Evolutionary conservation across 164 flowering plant genomes (phyloP).

Genomic region (Vitis cinerea): DNA sequence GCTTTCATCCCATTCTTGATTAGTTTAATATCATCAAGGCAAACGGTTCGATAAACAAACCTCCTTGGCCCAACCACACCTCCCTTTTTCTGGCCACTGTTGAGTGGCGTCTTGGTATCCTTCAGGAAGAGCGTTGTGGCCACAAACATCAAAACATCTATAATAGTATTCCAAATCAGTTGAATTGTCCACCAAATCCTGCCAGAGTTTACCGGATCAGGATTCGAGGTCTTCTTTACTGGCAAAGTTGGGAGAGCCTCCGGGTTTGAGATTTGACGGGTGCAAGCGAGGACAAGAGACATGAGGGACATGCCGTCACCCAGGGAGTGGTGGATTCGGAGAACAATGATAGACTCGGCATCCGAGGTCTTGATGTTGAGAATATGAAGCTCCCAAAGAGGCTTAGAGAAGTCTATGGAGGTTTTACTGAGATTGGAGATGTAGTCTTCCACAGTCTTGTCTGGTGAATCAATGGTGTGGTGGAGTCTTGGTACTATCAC

Average conservation of each 20-base stretch:
- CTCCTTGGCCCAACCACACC: constrained; percentile 24
- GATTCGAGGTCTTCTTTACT: constrained; percentile 7
- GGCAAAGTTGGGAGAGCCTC: constrained; percentile 49
- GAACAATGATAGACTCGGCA: constrained; percentile 39
- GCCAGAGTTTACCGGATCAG: too few relatives aligned
- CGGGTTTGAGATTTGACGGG: constrained; percentile 44
- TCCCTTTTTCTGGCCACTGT: constrained; percentile 23
- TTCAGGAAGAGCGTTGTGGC: constrained; percentile 34
- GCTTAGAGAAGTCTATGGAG: constrained; percentile 45
- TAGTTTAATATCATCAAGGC: constrained; percentile 57
- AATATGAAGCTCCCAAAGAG: constrained; percentile 69
- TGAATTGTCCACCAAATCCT: constrained; percentile 24
- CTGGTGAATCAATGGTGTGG: constrained; percentile 27
- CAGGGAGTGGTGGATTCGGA: constrained; percentile 66
- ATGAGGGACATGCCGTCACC: constrained; percentile 74
- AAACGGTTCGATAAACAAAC: constrained; percentile 42
- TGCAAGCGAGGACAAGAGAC: constrained; percentile 53
- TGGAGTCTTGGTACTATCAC: constrained; percentile 36
- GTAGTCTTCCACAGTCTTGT: constrained; percentile 54
- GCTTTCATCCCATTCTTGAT: constrained; percentile 41
- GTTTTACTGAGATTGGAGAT: constrained; percentile 33
- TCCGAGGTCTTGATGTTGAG: constrained; percentile 52
- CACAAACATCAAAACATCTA: constrained; percentile 38
- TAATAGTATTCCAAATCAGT: constrained; percentile 39
- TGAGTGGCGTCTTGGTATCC: constrained; percentile 49